Conservation (phyloP, 1,284 basidiomycete genomes). For the Ceratorhiza oryzae-sativae region DNA sequence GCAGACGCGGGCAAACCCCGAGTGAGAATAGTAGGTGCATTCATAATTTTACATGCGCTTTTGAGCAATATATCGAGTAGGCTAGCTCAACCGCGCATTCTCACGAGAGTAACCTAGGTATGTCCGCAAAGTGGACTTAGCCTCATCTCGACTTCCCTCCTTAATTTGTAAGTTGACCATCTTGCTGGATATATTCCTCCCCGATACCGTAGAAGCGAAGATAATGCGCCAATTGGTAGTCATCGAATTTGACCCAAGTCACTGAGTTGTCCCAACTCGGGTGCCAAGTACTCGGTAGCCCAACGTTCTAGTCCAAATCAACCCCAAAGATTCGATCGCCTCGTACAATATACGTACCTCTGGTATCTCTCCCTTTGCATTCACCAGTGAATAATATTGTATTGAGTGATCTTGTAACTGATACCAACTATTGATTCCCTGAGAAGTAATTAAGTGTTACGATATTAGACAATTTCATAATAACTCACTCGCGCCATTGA, state of each 20-base stretch:
- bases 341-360: neutral
- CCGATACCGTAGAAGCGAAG: constrained; percentile 20
- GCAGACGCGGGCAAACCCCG: too few species aligned
- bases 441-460: neutral
- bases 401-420: neutral
- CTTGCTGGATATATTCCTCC: neutral
- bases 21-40: too few species aligned
- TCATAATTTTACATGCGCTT: neutral
- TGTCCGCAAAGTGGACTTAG: neutral
- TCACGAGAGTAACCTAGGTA: neutral
- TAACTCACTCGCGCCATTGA: neutral
- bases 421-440: neutral
- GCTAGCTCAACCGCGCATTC: neutral
- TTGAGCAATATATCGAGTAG: neutral
- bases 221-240: constrained; percentile 7
- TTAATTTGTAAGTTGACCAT: neutral
- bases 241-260: neutral
- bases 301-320: neutral
- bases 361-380: neutral
- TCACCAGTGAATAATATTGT: neutral
- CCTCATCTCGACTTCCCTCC: neutral
- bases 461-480: neutral
- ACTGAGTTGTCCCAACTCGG: neutral
- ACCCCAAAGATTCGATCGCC: neutral
- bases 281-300: neutral